phyloP scores from a whole-genome alignment of 73 alveolate genomes.

The Symbiodinium pilosum region DNA sequence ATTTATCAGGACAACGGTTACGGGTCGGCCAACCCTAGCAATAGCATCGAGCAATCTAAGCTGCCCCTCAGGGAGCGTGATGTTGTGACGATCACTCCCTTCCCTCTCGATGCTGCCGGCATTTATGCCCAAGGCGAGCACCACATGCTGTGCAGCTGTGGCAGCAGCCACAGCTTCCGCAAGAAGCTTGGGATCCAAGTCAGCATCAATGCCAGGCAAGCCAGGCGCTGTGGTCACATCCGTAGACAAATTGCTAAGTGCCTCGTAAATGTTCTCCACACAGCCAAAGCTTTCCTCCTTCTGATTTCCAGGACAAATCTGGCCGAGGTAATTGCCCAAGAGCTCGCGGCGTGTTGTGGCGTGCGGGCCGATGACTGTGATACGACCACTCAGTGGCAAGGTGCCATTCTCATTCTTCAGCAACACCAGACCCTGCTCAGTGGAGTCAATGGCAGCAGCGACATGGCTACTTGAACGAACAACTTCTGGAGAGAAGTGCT shows the following conservation, averaged over 20 bases:
- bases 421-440: conserved; percentile 27
- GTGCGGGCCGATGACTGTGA: conserved; percentile 33
- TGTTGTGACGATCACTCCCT: neutral
- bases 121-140: neutral
- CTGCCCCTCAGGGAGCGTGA: conserved; percentile 14
- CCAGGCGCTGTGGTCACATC: neutral
- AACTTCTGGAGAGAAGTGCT: neutral
- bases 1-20: conserved; percentile 5
- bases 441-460: neutral
- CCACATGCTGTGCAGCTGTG: neutral
- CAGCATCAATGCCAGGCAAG: neutral
- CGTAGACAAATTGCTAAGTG: neutral
- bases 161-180: neutral
- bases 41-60: neutral
- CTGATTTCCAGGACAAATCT: conserved; percentile 26
- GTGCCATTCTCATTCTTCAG: neutral
- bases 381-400: neutral
- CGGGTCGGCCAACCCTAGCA: neutral
- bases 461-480: neutral
- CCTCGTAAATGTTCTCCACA: conserved; percentile 6
- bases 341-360: conserved; percentile 6
- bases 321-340: conserved; percentile 38
- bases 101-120: neutral
- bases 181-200: neutral
- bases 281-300: neutral